A percentile compares a stretch with the other conserved stretches of the same genome.
phyloP scores from a whole-genome alignment of 139 green algal species.

The Coelastrella sp. region DNA sequence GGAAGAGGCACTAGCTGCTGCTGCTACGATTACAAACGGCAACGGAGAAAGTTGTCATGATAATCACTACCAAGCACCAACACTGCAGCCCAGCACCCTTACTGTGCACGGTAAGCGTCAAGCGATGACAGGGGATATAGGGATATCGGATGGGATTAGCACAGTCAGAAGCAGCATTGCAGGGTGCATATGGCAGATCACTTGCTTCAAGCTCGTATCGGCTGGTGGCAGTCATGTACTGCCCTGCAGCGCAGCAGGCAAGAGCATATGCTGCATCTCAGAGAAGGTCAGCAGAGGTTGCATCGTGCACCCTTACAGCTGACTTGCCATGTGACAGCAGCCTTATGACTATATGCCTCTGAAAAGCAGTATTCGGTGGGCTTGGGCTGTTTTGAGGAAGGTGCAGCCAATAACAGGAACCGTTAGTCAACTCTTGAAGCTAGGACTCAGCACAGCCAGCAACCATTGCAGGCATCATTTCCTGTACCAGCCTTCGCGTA shows the following conservation, averaged over 20 bases:
- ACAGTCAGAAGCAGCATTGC: neutral
- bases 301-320: neutral
- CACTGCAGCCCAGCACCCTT: slow-evolving; percentile 32
- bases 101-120: slow-evolving; percentile 15
- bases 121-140: slow-evolving; percentile 14
- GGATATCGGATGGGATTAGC: slow-evolving; percentile 1
- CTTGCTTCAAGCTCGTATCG: too few species aligned
- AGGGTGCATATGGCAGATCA: neutral
- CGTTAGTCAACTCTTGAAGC: neutral
- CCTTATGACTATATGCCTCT: neutral
- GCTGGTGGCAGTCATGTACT: too few species aligned
- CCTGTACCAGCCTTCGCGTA: neutral
- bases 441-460: neutral
- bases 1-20: neutral
- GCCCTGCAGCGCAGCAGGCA: neutral
- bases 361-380: too few species aligned
- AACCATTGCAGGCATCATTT: neutral
- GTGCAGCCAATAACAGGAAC: neutral
- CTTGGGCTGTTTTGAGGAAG: too few species aligned
- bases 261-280: neutral
- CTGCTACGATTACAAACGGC: slow-evolving; percentile 1
- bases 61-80: slow-evolving; percentile 29
- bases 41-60: slow-evolving; percentile 13
- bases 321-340: neutral
- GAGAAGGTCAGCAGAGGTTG: neutral